These are phyloP conservation scores for Scenedesmus sp. DNA, from an alignment of 163 green algal genomes.

Conservation along the genomic window DNA sequence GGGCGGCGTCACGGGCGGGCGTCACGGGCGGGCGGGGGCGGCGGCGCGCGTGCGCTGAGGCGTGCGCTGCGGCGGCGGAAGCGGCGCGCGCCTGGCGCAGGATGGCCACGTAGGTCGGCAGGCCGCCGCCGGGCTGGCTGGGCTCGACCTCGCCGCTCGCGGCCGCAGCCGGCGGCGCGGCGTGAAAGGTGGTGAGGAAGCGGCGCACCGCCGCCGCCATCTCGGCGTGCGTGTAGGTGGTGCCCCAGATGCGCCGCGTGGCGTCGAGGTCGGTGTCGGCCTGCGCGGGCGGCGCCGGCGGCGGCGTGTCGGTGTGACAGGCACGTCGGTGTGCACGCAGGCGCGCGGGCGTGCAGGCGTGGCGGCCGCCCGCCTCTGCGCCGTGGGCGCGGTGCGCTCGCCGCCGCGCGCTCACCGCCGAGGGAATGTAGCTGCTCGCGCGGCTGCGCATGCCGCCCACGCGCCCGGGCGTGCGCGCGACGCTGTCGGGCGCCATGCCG, in stretches of 20 bases:
- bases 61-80: neutral
- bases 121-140: neutral
- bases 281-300: too few species aligned
- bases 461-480: neutral
- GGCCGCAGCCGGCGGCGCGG: neutral
- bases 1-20: too few species aligned
- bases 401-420: constrained; percentile 34
- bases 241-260: constrained; percentile 30
- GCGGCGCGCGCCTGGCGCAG: constrained; percentile 16
- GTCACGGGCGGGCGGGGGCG: too few species aligned
- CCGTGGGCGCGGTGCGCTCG: too few species aligned
- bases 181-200: constrained; percentile 36
- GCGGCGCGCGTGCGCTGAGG: too few species aligned
- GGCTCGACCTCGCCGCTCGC: neutral
- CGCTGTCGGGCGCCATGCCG: neutral
- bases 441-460: constrained; percentile 16
- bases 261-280: constrained; percentile 28
- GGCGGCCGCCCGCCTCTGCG: too few species aligned
- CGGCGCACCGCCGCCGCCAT: constrained; percentile 21
- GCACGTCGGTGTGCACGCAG: neutral
- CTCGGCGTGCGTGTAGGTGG: constrained; percentile 5
- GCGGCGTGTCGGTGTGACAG: too few species aligned
- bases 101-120: constrained; percentile 25
- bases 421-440: constrained; percentile 32
- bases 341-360: too few species aligned